Base-by-base conservation (phyloP, 2,329 filamentous ascomycete genomes). In the Aspergillus sp. region DNA sequence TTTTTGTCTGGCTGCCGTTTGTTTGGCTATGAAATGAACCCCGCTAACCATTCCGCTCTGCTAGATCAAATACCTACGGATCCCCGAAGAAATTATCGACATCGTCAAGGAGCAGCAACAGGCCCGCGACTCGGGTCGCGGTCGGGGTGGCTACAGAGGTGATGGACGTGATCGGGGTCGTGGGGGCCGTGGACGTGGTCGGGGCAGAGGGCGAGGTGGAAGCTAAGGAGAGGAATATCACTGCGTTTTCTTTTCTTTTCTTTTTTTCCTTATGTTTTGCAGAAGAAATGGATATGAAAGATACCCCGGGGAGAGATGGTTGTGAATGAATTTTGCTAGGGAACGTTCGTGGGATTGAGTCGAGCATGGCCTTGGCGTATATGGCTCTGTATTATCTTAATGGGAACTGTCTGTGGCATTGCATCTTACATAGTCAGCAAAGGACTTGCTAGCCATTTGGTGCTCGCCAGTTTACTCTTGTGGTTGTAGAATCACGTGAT, bases 41-140 rank as follows among this genome's bases (percentile, higher is more conserved):
- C 20, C 33, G 44, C 46, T 53, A 25, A 54, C 38, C 2, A 9
- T n/a, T 41, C 7, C 17, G 4, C 25, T 43, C 22, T 15, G 37
- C 47, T 64, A 96, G 93, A 98, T 98, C 75, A 98, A 98, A 77
- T 98, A 95, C 73, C 81, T 98, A 27, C 84, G 91, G 60, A 88
- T 98, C 3, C 90, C 91, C 45, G 91, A 98, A 72, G 91, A 97
- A 70, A 94, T 98, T 53, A 88, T 98, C 71, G 91, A 97, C 55
- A 72, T 89, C 35, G 90, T 93, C 20, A 95, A 90, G 76, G 91
- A 97, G 58, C 87, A 93, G 65, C 91, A 97, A 69, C 85, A 88
- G 64, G 79, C 79, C 54, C 83, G 88, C 61, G 57, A 67, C 43
- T 62, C 65, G 39, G 64, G 65, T 51, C 69, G 72, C 15, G 66